Conservation (phyloP, 805 yeast species). For the Candida adriatica region DNA sequence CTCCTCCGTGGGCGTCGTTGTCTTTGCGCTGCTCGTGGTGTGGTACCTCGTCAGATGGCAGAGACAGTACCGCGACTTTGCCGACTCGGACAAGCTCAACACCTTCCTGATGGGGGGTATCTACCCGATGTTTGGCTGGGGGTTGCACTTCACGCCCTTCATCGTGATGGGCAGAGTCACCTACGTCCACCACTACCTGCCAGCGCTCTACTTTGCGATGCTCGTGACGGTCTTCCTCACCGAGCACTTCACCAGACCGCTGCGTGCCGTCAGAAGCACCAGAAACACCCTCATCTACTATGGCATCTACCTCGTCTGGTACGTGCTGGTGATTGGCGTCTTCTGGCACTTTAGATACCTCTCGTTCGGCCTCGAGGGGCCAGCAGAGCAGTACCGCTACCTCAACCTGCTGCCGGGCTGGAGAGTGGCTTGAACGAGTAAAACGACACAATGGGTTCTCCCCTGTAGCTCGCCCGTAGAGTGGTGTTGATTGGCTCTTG, state of each 20-base stretch:
- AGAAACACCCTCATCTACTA: slow-evolving; percentile 22
- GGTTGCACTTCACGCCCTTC: slow-evolving; percentile 70
- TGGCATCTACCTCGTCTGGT: slow-evolving; percentile 33
- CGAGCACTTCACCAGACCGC: slow-evolving; percentile 32
- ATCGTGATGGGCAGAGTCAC: slow-evolving; percentile 81
- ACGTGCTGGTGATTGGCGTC: slow-evolving; percentile 37
- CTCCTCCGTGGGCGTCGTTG: slow-evolving; percentile 52
- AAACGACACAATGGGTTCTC: too few relatives aligned
- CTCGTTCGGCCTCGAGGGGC: slow-evolving; percentile 61
- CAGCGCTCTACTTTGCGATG: slow-evolving; percentile 75
- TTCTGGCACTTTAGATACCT: slow-evolving; percentile 59
- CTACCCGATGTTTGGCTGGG: slow-evolving; percentile 78
- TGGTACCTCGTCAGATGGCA: slow-evolving; percentile 56
- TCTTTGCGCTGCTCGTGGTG: slow-evolving; percentile 38
- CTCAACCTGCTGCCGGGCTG: slow-evolving; percentile 44
- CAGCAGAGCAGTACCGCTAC: slow-evolving; percentile 31
- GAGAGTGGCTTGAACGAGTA: slow-evolving; percentile 35
- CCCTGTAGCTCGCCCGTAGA: too few relatives aligned
- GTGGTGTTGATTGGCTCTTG: too few relatives aligned
- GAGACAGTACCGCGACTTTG: slow-evolving; percentile 65
- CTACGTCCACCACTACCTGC: slow-evolving; percentile 79
- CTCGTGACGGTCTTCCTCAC: slow-evolving; percentile 46
- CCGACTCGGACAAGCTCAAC: slow-evolving; percentile 37
- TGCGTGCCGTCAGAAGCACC: slow-evolving; percentile 16
- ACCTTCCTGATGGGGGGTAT: slow-evolving; percentile 63